Base-by-base conservation (phyloP, 495 filamentous ascomycete genomes). In the Penicillium mononematosum region DNA sequence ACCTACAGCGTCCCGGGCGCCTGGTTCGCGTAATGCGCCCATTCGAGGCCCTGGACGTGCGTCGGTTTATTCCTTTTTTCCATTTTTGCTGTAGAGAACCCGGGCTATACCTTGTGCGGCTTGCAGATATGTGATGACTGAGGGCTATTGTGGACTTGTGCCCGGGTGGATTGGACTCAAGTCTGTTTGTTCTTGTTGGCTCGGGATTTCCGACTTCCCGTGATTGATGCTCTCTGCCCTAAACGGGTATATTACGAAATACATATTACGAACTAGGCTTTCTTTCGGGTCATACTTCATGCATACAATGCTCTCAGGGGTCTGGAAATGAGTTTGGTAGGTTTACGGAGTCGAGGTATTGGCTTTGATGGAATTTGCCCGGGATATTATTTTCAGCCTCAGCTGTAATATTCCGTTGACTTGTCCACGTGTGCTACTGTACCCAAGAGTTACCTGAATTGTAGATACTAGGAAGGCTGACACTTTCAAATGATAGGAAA, bases 371-470 rank as follows among this genome's bases (percentile, higher is more conserved):
- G 2, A 14, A 10, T 32, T 22, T 46, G 29, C 25, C 24, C 24
- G 27, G 48, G 44, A 38, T 50, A 29, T 50, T 29, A 50, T 51
- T 58, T 52, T 58, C 58, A 58, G 62, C 62, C 62, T 61, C 59
- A 64, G 51, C 42, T 42, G 46, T 11, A 36, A 51, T 45, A 24
- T 32, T 22, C 20, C 0, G 31, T 12, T 34, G 12, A 12, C 31
- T 14, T 34, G 31, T 34, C 31, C 31, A 34, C 31, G 31, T 34
- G 31, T 12, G 31, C 3, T 12, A 34, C 31, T 12, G 9, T 34
- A 41, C 38, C 38, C 10, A n/a, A 43, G 19, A 20, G 14, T 0
- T 12, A 44, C 19, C 8, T 44, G 42, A 10, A 22, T 22, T 24
- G 9, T 44, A 10, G 8, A 44, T 44, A 42, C 1, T 34, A 34